Percentiles rank a stretch among this genome's conserved stretches.
These are phyloP conservation scores for Microcos paniculata DNA, from an alignment of 345 rosid species.

Conservation along the genomic window DNA sequence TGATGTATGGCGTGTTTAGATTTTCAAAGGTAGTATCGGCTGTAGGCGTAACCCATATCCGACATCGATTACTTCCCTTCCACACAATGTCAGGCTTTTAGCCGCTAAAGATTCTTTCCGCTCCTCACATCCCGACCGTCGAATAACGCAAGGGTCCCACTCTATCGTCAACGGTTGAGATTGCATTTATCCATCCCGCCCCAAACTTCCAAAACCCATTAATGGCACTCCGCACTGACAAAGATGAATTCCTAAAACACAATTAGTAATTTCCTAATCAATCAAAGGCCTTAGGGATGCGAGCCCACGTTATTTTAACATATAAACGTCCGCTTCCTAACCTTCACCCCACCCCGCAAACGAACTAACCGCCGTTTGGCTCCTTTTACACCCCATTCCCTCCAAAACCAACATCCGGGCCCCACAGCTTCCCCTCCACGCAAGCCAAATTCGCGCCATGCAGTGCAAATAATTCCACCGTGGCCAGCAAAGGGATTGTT, in stretches of 20 bases:
- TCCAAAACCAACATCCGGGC: not conserved
- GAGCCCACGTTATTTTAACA: not conserved
- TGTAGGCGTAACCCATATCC: slow-evolving; percentile 24
- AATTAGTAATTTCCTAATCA: not conserved
- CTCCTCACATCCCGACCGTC: slow-evolving; percentile 23
- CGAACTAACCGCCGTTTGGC: not conserved
- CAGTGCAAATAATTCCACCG: too few species aligned
- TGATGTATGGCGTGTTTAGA: not conserved
- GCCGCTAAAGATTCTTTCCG: slow-evolving; percentile 21
- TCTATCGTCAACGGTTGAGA: slow-evolving; percentile 4
- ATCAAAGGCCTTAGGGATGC: not conserved
- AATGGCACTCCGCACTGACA: slow-evolving; percentile 10
- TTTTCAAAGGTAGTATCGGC: not conserved
- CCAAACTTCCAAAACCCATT: not conserved
- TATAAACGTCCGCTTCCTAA: not conserved
- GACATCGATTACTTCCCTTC: slow-evolving; percentile 37
- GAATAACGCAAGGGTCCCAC: not conserved
- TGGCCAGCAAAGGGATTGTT: too few species aligned
- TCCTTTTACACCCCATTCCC: not conserved
- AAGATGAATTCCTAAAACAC: not conserved
- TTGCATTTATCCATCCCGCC: not conserved
- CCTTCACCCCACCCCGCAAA: not conserved
- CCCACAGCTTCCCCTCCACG: too few species aligned
- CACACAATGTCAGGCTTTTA: slow-evolving; percentile 45
- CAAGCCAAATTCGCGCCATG: too few species aligned